Base-by-base conservation (phyloP, 1,139 yeast genomes). In the Komagataea norvegica region DNA sequence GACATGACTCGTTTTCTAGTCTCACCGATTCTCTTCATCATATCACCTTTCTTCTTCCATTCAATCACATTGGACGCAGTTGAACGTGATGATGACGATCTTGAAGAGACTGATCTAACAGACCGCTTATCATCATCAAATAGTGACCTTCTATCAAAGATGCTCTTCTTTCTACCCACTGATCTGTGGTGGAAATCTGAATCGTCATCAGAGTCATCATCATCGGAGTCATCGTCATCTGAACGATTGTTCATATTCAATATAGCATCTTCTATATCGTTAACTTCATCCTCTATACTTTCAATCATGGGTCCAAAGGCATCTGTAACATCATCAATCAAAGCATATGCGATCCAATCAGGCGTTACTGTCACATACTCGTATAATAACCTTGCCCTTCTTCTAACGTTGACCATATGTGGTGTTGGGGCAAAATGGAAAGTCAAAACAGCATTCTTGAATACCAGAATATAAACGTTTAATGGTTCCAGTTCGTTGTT, bases 231-330 rank as follows among this genome's bases (percentile, higher is more conserved):
- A 29, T 56, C 62, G 29, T 51, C 58, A 26, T 39, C 39, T 8
- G 39, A 34, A 14, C 43, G 47, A 24, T 62, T 68, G n/a, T 88
- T 94, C 93, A 89, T 83, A 40, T 73, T 71, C 48, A 89, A 67
- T 42, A 91, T 91, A 8, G 89, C 83, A 56, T 91, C 97, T 53
- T 91, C 98, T 43, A 91, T 91, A 13, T 78, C 72, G 56, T 88
- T 88, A 10, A 91, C 95, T 53, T 91, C 98, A 39, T 81, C 86
- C 56, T 91, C 97, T 37, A 91, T 87, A 33, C 91, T 77, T 43
- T 86, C 94, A 48, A 91, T 89, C 80, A 91, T 79, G 1, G 98
- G 98, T 0, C 94, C 97, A 68, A 87, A 91, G 1, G 95, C 93
- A 67, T 91, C 98, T 1, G 97, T 89, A 46, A 91, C 87, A 59